A percentile compares a stretch with the other conserved stretches of the same genome.
phyloP scores from a whole-genome alignment of 2,329 filamentous ascomycete species.

The Colletotrichum australisinense region DNA sequence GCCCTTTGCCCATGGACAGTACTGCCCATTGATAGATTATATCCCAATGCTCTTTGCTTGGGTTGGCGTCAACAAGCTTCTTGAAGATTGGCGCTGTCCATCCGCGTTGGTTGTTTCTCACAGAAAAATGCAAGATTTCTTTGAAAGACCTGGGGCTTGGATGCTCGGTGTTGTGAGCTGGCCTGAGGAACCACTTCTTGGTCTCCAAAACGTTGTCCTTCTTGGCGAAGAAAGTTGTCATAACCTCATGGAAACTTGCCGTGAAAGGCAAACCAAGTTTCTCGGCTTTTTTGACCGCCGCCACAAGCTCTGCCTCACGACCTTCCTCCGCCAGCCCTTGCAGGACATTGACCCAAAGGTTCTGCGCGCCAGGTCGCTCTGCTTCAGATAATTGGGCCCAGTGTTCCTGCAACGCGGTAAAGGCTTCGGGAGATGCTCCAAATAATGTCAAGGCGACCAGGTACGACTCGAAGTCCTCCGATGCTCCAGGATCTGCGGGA shows the following conservation, averaged over 20 bases:
- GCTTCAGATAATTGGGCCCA: slow-evolving; percentile 40
- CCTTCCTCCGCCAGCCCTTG: slow-evolving; percentile 72
- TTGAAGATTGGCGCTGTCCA: slow-evolving; percentile 73
- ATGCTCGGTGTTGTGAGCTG: slow-evolving; percentile 52
- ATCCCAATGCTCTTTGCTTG: slow-evolving; percentile 73
- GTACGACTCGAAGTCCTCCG: slow-evolving; percentile 54
- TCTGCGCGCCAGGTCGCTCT: slow-evolving; percentile 39
- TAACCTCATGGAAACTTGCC: slow-evolving; percentile 59
- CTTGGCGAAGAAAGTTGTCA: slow-evolving; percentile 73
- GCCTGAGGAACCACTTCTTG: slow-evolving; percentile 74
- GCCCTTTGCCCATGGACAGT: slow-evolving; percentile 73
- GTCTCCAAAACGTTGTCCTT: slow-evolving; percentile 69
- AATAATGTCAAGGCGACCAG: slow-evolving; percentile 64
- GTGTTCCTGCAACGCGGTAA: slow-evolving; percentile 41
- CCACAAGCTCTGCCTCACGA: slow-evolving; percentile 66
- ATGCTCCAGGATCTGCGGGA: slow-evolving; percentile 24
- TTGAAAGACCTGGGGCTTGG: slow-evolving; percentile 60
- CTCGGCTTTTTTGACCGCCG: slow-evolving; percentile 65
- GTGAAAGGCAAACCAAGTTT: slow-evolving; percentile 57
- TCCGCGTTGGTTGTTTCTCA: slow-evolving; percentile 66
- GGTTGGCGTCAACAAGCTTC: slow-evolving; percentile 58
- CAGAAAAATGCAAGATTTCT: slow-evolving; percentile 70
- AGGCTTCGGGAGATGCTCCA: slow-evolving; percentile 66
- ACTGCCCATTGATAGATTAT: slow-evolving; percentile 81
- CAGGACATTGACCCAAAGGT: slow-evolving; percentile 63